Evolutionary conservation across 371 early-diverging fungal species (phyloP).

Genomic region (Choanephora cucurbitarum): DNA sequence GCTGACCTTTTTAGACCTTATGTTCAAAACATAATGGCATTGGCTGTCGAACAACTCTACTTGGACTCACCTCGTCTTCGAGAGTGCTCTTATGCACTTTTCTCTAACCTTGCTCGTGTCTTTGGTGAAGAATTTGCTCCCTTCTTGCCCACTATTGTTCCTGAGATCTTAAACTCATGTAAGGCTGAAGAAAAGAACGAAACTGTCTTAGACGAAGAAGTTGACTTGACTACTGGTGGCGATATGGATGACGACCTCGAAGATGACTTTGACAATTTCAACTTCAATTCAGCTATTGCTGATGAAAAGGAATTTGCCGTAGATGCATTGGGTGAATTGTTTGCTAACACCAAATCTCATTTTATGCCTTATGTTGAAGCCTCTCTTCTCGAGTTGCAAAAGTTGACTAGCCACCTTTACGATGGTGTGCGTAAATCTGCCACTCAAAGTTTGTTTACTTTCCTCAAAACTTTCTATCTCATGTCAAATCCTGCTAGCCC

Average conservation of each 20-base stretch:
- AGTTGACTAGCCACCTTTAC: constrained; percentile 67
- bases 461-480: constrained; percentile 70
- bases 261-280: constrained; percentile 57
- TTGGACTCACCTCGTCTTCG: constrained; percentile 70
- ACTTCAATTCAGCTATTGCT: constrained; percentile 76
- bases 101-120: constrained; percentile 75
- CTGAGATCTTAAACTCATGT: constrained; percentile 76
- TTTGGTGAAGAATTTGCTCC: constrained; percentile 78
- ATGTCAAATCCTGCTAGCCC: constrained; percentile 57
- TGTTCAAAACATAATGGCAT: constrained; percentile 66
- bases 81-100: constrained; percentile 83
- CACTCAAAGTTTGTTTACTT: constrained; percentile 65
- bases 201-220: constrained; percentile 47
- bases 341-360: constrained; percentile 66
- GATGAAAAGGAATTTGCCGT: constrained; percentile 91
- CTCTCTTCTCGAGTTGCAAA: constrained; percentile 60
- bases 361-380: constrained; percentile 84
- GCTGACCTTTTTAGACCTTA: constrained; percentile 77
- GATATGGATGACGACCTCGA: constrained; percentile 41
- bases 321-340: constrained; percentile 82
- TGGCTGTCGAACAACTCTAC: constrained; percentile 78
- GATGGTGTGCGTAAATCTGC: constrained; percentile 84
- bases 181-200: constrained; percentile 66
- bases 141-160: constrained; percentile 72
- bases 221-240: constrained; percentile 38